phyloP scores from a whole-genome alignment of 768 basidiomycete genomes.

The Leucosporidium yakuticum region DNA sequence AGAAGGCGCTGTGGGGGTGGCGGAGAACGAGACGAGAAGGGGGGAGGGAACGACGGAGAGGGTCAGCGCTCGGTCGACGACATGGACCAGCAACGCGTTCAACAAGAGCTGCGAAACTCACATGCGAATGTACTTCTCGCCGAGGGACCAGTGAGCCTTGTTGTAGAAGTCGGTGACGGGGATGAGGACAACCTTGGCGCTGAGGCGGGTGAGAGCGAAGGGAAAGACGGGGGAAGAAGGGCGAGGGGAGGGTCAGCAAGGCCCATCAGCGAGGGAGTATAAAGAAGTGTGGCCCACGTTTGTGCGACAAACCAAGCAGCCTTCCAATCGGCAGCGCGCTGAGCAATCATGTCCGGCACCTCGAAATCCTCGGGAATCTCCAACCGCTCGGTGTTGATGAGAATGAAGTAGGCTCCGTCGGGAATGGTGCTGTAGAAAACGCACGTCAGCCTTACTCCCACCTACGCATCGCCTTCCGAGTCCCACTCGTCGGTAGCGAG shows the following conservation, averaged over 20 bases:
- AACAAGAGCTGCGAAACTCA: neutral
- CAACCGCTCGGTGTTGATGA: conserved; percentile 51
- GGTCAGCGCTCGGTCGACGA: neutral
- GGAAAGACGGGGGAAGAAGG: neutral
- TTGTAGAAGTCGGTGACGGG: conserved; percentile 38
- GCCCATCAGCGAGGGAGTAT: conserved; percentile 47
- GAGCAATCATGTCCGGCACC: conserved; percentile 41
- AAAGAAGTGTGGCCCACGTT: conserved; percentile 19
- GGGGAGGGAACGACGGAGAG: too few species aligned
- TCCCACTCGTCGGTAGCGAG: neutral
- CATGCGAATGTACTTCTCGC: conserved; percentile 30
- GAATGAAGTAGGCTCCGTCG: conserved; percentile 83
- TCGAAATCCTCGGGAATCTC: conserved; percentile 43
- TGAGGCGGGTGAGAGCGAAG: neutral
- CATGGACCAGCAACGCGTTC: neutral
- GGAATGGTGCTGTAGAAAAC: conserved; percentile 66
- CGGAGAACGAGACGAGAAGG: too few species aligned
- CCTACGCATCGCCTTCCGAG: neutral
- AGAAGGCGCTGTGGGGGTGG: conserved; percentile 71
- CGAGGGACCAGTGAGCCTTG: conserved; percentile 21
- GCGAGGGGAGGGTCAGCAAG: neutral
- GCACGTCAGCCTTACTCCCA: conserved; percentile 38
- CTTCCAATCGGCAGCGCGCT: conserved; percentile 46
- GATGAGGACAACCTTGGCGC: conserved; percentile 25
- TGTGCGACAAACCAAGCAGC: conserved; percentile 38